These are phyloP conservation scores for Hanseniaspora meyeri DNA, from an alignment of 805 yeast species.

Conservation along the genomic window DNA sequence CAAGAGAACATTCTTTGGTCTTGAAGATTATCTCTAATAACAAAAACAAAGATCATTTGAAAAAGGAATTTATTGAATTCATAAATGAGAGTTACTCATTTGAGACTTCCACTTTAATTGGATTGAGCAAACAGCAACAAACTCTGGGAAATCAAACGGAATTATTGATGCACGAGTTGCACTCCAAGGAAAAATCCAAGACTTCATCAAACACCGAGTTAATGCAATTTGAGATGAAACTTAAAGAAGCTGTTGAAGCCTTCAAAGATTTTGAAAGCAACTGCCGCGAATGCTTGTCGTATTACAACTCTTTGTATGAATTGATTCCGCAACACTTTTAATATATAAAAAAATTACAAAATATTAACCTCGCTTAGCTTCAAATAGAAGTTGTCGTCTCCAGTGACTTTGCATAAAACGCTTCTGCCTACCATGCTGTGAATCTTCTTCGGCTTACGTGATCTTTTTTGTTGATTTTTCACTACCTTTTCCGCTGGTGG, in stretches of 20 bases:
- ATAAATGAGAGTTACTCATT: slow-evolving; percentile 1
- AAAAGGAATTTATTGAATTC: slow-evolving; percentile 2
- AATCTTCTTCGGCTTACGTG: background rate
- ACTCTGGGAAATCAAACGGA: background rate
- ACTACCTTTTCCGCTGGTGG: background rate
- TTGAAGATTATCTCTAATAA: background rate
- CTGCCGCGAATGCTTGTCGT: slow-evolving; percentile 9
- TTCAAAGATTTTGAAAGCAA: slow-evolving; percentile 10
- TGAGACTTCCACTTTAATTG: background rate
- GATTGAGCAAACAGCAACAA: slow-evolving; percentile 2
- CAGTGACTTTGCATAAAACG: background rate
- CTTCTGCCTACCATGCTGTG: slow-evolving; percentile 3
- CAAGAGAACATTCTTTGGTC: slow-evolving; percentile 19
- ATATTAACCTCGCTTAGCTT: slow-evolving; percentile 1
- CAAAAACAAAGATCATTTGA: background rate
- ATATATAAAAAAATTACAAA: background rate
- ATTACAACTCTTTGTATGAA: slow-evolving; percentile 9
- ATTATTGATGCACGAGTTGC: background rate
- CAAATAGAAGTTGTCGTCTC: background rate
- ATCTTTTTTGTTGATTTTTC: background rate
- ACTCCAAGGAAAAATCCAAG: background rate
- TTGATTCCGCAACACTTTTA: slow-evolving; percentile 10
- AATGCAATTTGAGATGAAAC: background rate
- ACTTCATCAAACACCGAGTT: background rate
- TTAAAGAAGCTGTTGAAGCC: background rate